Evolutionary conservation across 805 yeast genomes (phyloP).

Genomic region (Kodamaea kakaduensis): DNA sequence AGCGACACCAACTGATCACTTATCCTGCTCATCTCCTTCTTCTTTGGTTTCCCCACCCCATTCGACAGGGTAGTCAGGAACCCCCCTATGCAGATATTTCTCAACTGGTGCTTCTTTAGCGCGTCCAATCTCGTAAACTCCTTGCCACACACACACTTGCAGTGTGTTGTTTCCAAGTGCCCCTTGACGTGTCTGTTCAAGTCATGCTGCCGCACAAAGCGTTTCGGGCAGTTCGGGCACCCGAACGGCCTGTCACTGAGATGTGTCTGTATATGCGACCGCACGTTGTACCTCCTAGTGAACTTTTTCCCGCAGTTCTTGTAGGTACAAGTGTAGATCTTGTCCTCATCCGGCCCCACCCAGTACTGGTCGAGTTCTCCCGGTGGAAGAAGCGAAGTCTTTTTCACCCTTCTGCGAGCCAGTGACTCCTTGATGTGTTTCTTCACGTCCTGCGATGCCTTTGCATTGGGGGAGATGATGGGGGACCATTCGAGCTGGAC

Average conservation of each 20-base stretch:
- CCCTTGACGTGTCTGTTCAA: slow-evolving; percentile 84
- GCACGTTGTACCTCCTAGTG: slow-evolving; percentile 82
- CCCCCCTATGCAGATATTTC: slow-evolving; percentile 83
- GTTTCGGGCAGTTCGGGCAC: slow-evolving; percentile 73
- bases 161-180: slow-evolving; percentile 67
- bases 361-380: slow-evolving; percentile 85
- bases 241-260: slow-evolving; percentile 88
- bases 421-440: slow-evolving; percentile 39
- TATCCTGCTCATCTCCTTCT: slow-evolving; percentile 8
- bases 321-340: slow-evolving; percentile 69
- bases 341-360: slow-evolving; percentile 71
- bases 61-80: slow-evolving; percentile 22
- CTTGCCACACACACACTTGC: slow-evolving; percentile 88
- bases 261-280: slow-evolving; percentile 97
- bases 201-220: slow-evolving; percentile 95
- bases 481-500: slow-evolving; percentile 43
- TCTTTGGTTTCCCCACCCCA: slow-evolving; percentile 23
- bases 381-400: slow-evolving; percentile 73
- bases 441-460: slow-evolving; percentile 15
- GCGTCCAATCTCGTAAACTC: slow-evolving; percentile 90
- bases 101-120: slow-evolving; percentile 68
- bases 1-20: slow-evolving; percentile 8
- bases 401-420: slow-evolving; percentile 46
- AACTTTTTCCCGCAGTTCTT: slow-evolving; percentile 78
- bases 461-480: slow-evolving; percentile 36